A percentile compares a stretch with the other conserved stretches of the same genome.
Conservation (phyloP, 139 green algal species). For the Picochlorum sp. region DNA sequence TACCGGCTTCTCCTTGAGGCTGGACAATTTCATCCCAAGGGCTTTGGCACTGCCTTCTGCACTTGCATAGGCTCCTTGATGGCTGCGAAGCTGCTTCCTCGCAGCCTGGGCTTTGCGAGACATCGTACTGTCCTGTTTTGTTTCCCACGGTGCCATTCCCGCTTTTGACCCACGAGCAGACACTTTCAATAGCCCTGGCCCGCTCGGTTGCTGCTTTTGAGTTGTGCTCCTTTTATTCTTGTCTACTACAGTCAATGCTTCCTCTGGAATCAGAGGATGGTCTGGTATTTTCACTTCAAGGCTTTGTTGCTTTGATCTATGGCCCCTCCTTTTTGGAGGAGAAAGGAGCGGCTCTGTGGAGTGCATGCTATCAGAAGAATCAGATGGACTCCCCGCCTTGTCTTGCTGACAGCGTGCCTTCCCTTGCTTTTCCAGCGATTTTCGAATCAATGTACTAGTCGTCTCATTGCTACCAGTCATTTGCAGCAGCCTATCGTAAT, state of each 20-base stretch:
- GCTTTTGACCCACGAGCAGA: constrained; percentile 7
- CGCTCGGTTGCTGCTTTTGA: not conserved
- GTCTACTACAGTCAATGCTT: not conserved
- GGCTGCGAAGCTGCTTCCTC: too few species aligned
- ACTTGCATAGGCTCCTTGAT: too few species aligned
- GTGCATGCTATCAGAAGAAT: too few species aligned
- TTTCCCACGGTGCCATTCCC: not conserved
- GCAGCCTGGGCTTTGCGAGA: not conserved
- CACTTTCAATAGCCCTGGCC: constrained; percentile 9
- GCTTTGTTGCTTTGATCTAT: not conserved
- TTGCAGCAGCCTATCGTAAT: constrained; percentile 14
- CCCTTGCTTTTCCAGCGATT: not conserved
- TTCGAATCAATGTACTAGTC: not conserved
- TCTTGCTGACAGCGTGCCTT: not conserved
- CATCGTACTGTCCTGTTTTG: not conserved
- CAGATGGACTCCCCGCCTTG: too few species aligned
- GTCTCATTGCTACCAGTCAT: constrained; percentile 1
- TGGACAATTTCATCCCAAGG: too few species aligned
- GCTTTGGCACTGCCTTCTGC: too few species aligned
- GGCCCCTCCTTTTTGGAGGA: not conserved
- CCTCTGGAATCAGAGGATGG: not conserved
- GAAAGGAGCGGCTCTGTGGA: not conserved
- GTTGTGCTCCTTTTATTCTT: not conserved
- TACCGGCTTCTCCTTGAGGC: too few species aligned
- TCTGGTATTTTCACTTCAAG: not conserved